Percentiles rank a stretch among this genome's conserved stretches.
These are phyloP conservation scores for Tilletiaria anomala DNA, from an alignment of 1,284 basidiomycete genomes.

Conservation along the genomic window DNA sequence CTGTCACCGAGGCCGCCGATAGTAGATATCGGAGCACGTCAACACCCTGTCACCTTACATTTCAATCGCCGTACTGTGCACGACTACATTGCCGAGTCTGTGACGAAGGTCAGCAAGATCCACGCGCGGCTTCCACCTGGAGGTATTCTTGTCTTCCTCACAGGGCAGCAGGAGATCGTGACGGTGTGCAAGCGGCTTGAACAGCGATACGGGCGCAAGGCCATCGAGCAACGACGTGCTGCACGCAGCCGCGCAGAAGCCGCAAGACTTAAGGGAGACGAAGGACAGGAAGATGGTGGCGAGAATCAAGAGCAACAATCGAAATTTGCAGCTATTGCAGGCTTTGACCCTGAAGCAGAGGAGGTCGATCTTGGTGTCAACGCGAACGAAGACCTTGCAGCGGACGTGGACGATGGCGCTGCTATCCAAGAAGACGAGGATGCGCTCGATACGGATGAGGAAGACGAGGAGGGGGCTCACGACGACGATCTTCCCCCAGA, in stretches of 20 bases:
- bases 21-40: slow-evolving; percentile 74
- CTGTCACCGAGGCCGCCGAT: no score
- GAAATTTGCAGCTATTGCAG: no score
- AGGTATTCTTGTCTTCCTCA: slow-evolving; percentile 60
- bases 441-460: slow-evolving; percentile 28
- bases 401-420: slow-evolving; percentile 42
- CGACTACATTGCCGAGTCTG: slow-evolving; percentile 80
- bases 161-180: slow-evolving; percentile 61
- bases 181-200: slow-evolving; percentile 59
- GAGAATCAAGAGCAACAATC: slow-evolving; percentile 9
- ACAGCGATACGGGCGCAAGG: slow-evolving; percentile 57
- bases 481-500: slow-evolving; percentile 24
- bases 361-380: slow-evolving; percentile 61
- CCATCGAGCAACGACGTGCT: slow-evolving; percentile 48
- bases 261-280: no score
- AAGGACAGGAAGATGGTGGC: slow-evolving; percentile 7
- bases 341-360: slow-evolving; percentile 62
- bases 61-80: slow-evolving; percentile 72
- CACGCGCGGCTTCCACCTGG: slow-evolving; percentile 57
- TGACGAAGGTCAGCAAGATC: slow-evolving; percentile 73
- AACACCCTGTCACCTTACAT: slow-evolving; percentile 88
- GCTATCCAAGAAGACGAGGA: slow-evolving; percentile 40
- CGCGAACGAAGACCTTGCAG: slow-evolving; percentile 41
- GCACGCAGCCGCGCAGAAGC: no score
- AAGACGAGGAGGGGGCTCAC: slow-evolving; percentile 15